Evolutionary conservation across 1,139 yeast genomes (phyloP), one percentile per base, ranked within the genome.

Genomic region (Lodderomyces metapsilosis): DNA sequence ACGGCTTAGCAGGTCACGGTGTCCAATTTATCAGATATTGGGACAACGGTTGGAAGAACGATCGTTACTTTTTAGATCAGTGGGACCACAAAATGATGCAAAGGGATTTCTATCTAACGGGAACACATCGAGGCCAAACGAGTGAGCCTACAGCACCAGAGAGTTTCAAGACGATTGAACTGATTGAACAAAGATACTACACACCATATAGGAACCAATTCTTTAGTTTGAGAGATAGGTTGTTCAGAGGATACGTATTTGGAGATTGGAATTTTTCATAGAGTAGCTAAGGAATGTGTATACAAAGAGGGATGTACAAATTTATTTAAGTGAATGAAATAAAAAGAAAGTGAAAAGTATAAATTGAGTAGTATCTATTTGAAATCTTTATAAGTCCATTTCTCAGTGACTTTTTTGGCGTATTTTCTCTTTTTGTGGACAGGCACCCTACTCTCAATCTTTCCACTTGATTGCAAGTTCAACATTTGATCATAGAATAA

Each of bases 371-470:
- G n/a, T 12, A 20, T 24, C 53, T 68, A 86, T 66, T 84, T 84
- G 57, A 86, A 85, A 66, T 89, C 95, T 68, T 89, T 91, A 66
- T 85, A 88, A 34, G 91, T 78, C 95, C 96, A 89, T 64, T 88
- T 89, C 62, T 88, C 96, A 28, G 94, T 85, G 46, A 86, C 66
- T 71, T 85, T 87, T 48, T 77, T 85, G 49, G 80, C 72, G 58
- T 84, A 85, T 52, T 71, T 76, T 62, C 87, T 79, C 60, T 77
- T 81, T 66, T 78, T 80, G 46, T 74, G 76, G 37, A 79, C 80
- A 9, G 87, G 89, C 38, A 84, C 76, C 64, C 97, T 78, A 6
- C 96, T 74, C 61, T 92, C 98, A 43, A 92, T 74, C 58, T 84
- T 78, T 51, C 98, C 99, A 37, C 82, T 74, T 47, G 87, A 78